Base-by-base conservation (phyloP, 225 moss, liverwort and hornwort genomes). In the Pseudoscleropodium purum region DNA sequence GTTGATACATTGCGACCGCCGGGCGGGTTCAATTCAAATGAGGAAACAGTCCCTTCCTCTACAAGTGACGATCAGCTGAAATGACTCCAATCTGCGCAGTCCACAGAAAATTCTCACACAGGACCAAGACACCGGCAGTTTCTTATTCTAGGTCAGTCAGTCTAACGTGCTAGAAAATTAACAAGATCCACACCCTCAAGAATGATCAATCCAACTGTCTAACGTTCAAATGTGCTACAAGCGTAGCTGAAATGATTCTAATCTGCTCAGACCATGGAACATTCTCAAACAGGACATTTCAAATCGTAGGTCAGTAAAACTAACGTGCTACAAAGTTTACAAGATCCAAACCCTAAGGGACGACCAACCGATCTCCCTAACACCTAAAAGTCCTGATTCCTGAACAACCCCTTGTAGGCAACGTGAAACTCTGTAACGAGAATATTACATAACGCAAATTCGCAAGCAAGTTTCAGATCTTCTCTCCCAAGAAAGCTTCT, bases 1-100 rank as follows among this genome's bases (percentile, higher is more conserved):
- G 89, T 33, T 89, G 89, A 84, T 92, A 93, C 94, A 94, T 94
- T 79, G 84, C 34, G 76, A 76, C 52, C 24, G 29, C 75, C 41
- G 51, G 4, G 51, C 67, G 36, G 43, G 4, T 61, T 49, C 79
- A 83, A 75, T 51, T 52, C 63, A 68, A 85, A 85, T 19, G 33
- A 75, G 29, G 25, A 26, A 81, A 81, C 87, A 69, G n/a, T 69
- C 37, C 15, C 73, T 51, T 65, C 47, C 73, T 83, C 68, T 45
- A 79, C 60, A 52, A 61, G 27, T 36, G 60, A 34, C 49, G 65
- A 66, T 79, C 8, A 62, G 37, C 34, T 80, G 64, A 76, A 75
- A 82, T 61, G 49, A 20, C 12, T 75, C 52, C 90, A 76, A 88
- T 75, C 90, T 90, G 69, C 86, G 67, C 69, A 57, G 4, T 64